phyloP scores from a whole-genome alignment of 2,329 filamentous ascomycete genomes.

The Ascocoryne sarcoides region DNA sequence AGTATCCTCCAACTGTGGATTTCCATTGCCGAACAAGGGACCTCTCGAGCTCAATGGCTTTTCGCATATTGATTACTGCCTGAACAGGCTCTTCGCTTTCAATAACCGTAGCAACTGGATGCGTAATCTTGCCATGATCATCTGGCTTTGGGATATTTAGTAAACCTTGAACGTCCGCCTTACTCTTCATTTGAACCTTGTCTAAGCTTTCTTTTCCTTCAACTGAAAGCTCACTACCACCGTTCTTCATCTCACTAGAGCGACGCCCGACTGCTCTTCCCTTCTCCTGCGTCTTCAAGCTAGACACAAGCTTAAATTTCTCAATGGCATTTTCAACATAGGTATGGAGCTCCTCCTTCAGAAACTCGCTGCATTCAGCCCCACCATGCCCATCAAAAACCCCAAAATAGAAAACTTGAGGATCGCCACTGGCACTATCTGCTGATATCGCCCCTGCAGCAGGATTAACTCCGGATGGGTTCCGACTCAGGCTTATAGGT shows the following conservation, averaged over 20 bases:
- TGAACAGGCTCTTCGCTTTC: constrained; percentile 33
- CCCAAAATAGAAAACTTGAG: constrained; percentile 95
- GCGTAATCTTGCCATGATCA: constrained; percentile 27
- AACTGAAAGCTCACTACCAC: constrained; percentile 25
- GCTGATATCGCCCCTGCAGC: constrained; percentile 56
- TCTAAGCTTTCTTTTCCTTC: constrained; percentile 32
- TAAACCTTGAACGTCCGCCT: constrained; percentile 33
- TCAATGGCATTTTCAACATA: constrained; percentile 79
- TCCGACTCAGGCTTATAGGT: constrained; percentile 48
- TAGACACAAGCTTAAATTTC: constrained; percentile 71
- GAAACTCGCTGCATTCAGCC: constrained; percentile 75
- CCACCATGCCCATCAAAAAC: constrained; percentile 96
- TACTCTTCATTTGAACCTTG: constrained; percentile 41
- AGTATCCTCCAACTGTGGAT: constrained; percentile 85
- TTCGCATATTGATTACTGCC: constrained; percentile 37
- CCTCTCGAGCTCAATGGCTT: constrained; percentile 60
- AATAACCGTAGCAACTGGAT: constrained; percentile 30
- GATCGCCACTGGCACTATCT: constrained; percentile 74
- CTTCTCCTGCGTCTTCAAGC: constrained; percentile 42
- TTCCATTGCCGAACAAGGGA: constrained; percentile 70
- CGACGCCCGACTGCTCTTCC: constrained; percentile 10
- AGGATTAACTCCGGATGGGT: constrained; percentile 5
- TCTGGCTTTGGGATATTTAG: constrained; percentile 12
- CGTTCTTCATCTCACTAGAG: constrained; percentile 21
- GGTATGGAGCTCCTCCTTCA: constrained; percentile 74